phyloP scores from a whole-genome alignment of 2,329 filamentous ascomycete species.

The Fusarium napiforme region DNA sequence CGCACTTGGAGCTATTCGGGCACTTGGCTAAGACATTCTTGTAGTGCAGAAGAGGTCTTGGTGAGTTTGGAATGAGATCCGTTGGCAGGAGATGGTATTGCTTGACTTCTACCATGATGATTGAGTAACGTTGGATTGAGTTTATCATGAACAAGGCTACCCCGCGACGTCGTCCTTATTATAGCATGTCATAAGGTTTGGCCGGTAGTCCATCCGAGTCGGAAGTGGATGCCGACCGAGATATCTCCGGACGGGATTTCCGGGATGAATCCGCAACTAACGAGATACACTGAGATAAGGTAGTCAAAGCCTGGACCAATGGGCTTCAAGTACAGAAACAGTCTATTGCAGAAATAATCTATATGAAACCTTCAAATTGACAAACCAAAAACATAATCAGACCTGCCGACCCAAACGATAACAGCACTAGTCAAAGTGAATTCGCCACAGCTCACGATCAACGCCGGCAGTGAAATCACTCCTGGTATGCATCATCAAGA shows the following conservation, averaged over 20 bases:
- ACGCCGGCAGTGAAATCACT: constrained; percentile 57
- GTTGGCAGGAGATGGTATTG: constrained; percentile 57
- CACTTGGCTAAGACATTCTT: constrained; percentile 24
- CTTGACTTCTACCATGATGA: constrained; percentile 42
- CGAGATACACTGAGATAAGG: not conserved
- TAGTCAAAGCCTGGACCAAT: no score
- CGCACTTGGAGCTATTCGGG: constrained; percentile 26
- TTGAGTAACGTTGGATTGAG: no score
- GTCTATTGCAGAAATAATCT: not conserved
- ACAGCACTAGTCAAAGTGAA: constrained; percentile 55
- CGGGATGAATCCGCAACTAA: not conserved
- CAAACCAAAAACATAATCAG: not conserved
- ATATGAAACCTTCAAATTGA: not conserved
- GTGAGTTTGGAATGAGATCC: constrained; percentile 62
- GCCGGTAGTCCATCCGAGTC: constrained; percentile 23
- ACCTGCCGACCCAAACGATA: not conserved
- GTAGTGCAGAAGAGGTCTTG: constrained; percentile 64
- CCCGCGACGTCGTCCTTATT: not conserved
- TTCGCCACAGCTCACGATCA: constrained; percentile 61
- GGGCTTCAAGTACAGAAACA: rapidly evolving
- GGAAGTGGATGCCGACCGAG: constrained; percentile 6
- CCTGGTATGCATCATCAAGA: constrained; percentile 60
- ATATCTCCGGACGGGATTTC: not conserved
- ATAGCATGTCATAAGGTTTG: not conserved
- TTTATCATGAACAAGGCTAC: not conserved